phyloP scores from a whole-genome alignment of 306 rosid genomes.

The Vachellia pachyceras region DNA sequence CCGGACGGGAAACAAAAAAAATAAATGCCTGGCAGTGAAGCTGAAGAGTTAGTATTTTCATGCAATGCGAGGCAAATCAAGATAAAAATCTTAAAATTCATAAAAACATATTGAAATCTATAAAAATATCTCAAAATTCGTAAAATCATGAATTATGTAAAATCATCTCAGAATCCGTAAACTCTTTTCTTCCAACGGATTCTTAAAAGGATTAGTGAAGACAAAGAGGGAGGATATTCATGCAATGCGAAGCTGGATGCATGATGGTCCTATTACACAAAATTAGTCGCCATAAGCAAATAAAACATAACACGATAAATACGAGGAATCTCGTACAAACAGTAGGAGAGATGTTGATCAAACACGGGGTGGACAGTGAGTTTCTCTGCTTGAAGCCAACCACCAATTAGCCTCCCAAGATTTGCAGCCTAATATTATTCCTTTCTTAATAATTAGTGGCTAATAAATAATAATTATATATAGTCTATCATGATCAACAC shows the following conservation, averaged over 20 bases:
- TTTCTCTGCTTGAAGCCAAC: slow-evolving; percentile 13
- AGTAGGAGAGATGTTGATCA: background rate
- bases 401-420: background rate
- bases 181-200: too few relatives aligned
- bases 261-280: too few relatives aligned
- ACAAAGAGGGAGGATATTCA: background rate
- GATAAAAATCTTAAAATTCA: too few relatives aligned
- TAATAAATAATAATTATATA: background rate
- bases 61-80: too few relatives aligned
- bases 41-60: background rate
- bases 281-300: background rate
- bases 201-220: too few relatives aligned
- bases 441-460: background rate
- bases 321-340: background rate
- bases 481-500: background rate
- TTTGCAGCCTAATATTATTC: background rate
- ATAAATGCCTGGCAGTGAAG: background rate
- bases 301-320: background rate
- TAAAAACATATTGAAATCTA: too few relatives aligned
- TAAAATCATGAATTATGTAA: too few relatives aligned
- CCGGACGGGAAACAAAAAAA: too few relatives aligned
- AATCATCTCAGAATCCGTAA: too few relatives aligned
- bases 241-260: background rate
- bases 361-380: background rate
- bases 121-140: too few relatives aligned